These are phyloP conservation scores for Populus hybrid DNA, from an alignment of 441 rosid species.

Conservation along the genomic window DNA sequence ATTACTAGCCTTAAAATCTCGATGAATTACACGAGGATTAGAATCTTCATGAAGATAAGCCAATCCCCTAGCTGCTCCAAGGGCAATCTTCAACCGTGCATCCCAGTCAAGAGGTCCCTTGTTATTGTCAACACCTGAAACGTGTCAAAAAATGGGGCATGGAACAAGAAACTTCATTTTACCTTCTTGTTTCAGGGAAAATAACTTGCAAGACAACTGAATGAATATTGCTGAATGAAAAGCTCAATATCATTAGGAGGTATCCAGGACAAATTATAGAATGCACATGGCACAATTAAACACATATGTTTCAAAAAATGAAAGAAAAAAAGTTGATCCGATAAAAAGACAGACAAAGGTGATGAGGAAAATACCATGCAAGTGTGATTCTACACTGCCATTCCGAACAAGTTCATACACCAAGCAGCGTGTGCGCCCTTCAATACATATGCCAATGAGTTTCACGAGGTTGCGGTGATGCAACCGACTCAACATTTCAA, in stretches of 20 bases:
- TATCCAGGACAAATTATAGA: neutral
- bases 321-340: neutral
- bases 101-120: constrained; percentile 93
- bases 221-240: neutral
- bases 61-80: constrained; percentile 97
- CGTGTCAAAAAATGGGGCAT: constrained; percentile 13
- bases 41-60: constrained; percentile 99
- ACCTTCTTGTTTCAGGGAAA: constrained; percentile 9
- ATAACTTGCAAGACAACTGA: neutral
- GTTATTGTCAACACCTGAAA: constrained; percentile 51
- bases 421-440: constrained; percentile 77
- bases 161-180: constrained; percentile 3
- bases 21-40: constrained; percentile 92
- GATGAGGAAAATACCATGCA: constrained; percentile 67
- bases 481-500: constrained; percentile 96
- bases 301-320: neutral
- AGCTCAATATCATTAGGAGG: neutral
- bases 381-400: constrained; percentile 97
- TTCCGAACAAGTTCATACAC: constrained; percentile 84
- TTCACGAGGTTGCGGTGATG: constrained; percentile 98
- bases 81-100: constrained; percentile 89
- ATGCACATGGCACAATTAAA: neutral
- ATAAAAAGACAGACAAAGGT: neutral
- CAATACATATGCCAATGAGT: constrained; percentile 89
- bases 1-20: constrained; percentile 98